Percentiles rank a stretch among this genome's conserved stretches.
Conservation (phyloP, 768 basidiomycete species). For the Boletus eberwhitei region DNA sequence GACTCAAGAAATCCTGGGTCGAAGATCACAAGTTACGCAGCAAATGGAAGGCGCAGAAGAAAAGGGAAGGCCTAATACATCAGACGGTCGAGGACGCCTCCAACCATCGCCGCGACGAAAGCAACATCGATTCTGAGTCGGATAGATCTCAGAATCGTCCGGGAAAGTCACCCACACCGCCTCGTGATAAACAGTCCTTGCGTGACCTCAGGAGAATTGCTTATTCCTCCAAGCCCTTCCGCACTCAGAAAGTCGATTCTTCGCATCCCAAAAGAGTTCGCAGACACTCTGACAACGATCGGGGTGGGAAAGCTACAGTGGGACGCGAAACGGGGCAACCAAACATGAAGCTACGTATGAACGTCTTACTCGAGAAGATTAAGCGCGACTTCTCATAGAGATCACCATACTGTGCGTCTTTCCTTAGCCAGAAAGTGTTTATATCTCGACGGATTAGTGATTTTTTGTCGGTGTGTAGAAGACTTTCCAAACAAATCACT, state of each 20-base stretch:
- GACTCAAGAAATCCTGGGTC: constrained; percentile 79
- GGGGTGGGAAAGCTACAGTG: constrained; percentile 28
- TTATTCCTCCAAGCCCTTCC: constrained; percentile 56
- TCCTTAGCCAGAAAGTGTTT: neutral
- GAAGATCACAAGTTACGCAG: constrained; percentile 72
- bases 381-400: constrained; percentile 52
- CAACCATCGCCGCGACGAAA: neutral
- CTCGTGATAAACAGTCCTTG: constrained; percentile 33
- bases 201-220: constrained; percentile 63
- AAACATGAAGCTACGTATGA: constrained; percentile 88
- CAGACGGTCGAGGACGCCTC: neutral
- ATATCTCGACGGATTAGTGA: neutral
- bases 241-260: constrained; percentile 52
- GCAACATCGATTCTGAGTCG: neutral
- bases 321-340: constrained; percentile 45
- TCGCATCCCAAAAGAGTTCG: constrained; percentile 28
- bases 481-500: neutral
- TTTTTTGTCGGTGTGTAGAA: neutral
- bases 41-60: constrained; percentile 74
- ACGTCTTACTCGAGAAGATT: constrained; percentile 81
- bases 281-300: constrained; percentile 13
- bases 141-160: neutral
- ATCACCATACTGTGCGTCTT: constrained; percentile 2
- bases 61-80: constrained; percentile 38
- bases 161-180: constrained; percentile 5